Base-by-base conservation (phyloP, 768 basidiomycete genomes). In the Tephrocybe rancida region DNA sequence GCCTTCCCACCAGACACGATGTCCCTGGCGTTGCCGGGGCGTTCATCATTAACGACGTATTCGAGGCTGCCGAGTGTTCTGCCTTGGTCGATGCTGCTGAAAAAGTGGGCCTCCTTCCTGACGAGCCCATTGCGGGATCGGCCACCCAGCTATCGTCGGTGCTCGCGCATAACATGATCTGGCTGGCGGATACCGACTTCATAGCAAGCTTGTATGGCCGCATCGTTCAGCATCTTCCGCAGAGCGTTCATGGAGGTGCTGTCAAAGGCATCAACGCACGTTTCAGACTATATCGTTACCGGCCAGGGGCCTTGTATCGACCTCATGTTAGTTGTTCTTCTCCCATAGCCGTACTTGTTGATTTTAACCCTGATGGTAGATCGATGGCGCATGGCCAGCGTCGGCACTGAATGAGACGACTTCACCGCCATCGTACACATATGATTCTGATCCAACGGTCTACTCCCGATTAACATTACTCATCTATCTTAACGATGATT, bases 361-460 rank as follows among this genome's bases (percentile, higher is more conserved):
- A 13, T 34, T 5, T 9, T 37, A 27, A 35, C 3, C 3, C 14
- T 38, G 37, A 18, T 16, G 27, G 6, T 50, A 74, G 73, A 79
- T 81, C 50, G 81, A 81, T 59, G 81, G 81, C 4, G 79, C 79
- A 0, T 82, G 81, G 81, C 79, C 81, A 21, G 72, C 77, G 7
- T 77, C 77, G 0, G 76, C 77, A 0, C 61, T 79, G 3, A 66
- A 75, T 52, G 67, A 73, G 2, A 67, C 59, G 9, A 74, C 76
- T 0, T 69, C 73, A 1, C 72, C 76, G 49, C 65, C 71, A 30
- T 63, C 66, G 3, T 81, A 82, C 61, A 60, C 80, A 34, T 80
- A 81, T 68, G 79, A 81, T 68, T 77, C 73, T 13, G 72, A 76
- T 54, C 73, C 76, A 19, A 68, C 75, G 1, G 67, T 79, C 3